Evolutionary conservation across 495 filamentous ascomycete genomes (phyloP).

Genomic region (Aspergillus homomorphus): DNA sequence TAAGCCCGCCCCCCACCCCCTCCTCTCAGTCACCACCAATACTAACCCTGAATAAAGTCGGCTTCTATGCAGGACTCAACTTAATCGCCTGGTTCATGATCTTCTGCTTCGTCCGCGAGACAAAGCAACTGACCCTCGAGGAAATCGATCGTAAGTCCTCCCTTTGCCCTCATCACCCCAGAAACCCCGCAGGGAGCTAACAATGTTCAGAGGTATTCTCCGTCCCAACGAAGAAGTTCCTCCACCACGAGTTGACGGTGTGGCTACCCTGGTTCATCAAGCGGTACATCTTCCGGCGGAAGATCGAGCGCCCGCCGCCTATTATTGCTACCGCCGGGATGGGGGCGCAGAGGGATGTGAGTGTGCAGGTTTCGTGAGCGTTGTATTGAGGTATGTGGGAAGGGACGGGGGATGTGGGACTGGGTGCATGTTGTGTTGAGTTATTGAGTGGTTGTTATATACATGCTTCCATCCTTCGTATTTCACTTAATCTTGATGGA

Average conservation of each 20-base stretch:
- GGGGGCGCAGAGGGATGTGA: neutral
- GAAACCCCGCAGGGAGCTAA: slow-evolving; percentile 13
- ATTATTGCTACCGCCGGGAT: slow-evolving; percentile 30
- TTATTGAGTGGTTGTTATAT: too few relatives aligned
- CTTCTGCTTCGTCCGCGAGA: slow-evolving; percentile 51
- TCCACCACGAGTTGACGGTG: slow-evolving; percentile 36
- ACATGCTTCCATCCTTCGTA: too few relatives aligned
- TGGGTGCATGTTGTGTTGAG: neutral
- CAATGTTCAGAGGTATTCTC: slow-evolving; percentile 40
- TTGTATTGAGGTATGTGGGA: neutral
- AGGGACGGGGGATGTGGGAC: too few relatives aligned
- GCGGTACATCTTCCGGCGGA: slow-evolving; percentile 40
- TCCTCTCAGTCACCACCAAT: neutral
- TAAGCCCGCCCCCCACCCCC: slow-evolving; percentile 13
- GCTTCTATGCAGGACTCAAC: slow-evolving; percentile 54
- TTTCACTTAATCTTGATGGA: too few relatives aligned
- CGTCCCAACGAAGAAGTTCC: slow-evolving; percentile 41
- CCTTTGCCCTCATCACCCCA: neutral
- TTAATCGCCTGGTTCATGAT: slow-evolving; percentile 47
- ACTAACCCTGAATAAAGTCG: too few relatives aligned
- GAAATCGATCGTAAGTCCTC: slow-evolving; percentile 34
- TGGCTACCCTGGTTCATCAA: slow-evolving; percentile 47
- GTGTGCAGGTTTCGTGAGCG: neutral
- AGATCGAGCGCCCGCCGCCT: slow-evolving; percentile 34
- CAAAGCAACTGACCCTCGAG: slow-evolving; percentile 43